Conservation (phyloP, 2,329 filamentous ascomycete species). For the Aspergillaceae sp. region DNA sequence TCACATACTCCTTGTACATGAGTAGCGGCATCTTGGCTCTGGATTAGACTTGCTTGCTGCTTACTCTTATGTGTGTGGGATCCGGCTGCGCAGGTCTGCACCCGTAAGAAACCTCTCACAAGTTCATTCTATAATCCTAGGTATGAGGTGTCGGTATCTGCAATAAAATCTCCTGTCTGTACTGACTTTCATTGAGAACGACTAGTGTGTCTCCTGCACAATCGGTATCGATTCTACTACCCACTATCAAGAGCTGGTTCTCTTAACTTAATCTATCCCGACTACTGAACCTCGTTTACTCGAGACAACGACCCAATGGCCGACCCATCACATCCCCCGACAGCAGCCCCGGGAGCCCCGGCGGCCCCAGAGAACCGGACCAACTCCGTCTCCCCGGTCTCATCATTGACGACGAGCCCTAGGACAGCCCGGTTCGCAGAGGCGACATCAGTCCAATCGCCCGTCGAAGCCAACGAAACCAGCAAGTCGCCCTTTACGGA, state of each 20-base stretch:
- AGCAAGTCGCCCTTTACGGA: constrained; percentile 45
- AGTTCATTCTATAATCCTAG: background rate
- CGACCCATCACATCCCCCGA: constrained; percentile 12
- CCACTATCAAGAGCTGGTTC: constrained; percentile 25
- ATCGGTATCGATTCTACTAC: too few species aligned
- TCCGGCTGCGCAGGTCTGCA: background rate
- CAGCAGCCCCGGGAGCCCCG: too few species aligned
- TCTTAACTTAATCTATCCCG: constrained; percentile 14
- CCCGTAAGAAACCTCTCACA: too few species aligned
- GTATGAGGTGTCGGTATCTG: background rate
- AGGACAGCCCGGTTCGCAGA: constrained; percentile 56
- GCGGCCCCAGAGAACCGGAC: constrained; percentile 16
- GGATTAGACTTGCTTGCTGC: background rate
- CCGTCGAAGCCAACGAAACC: constrained; percentile 43
- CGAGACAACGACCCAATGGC: background rate
- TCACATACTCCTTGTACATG: background rate
- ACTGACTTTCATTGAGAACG: background rate
- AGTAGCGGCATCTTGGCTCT: background rate
- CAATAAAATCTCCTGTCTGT: background rate
- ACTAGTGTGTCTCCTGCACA: too few species aligned
- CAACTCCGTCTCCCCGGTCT: constrained; percentile 24
- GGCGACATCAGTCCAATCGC: constrained; percentile 56
- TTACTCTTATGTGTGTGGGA: background rate
- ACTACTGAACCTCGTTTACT: too few species aligned
- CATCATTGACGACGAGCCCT: constrained; percentile 43